Base-by-base conservation (phyloP, 2,329 filamentous ascomycete genomes). In the Fusarium sulawesiense region DNA sequence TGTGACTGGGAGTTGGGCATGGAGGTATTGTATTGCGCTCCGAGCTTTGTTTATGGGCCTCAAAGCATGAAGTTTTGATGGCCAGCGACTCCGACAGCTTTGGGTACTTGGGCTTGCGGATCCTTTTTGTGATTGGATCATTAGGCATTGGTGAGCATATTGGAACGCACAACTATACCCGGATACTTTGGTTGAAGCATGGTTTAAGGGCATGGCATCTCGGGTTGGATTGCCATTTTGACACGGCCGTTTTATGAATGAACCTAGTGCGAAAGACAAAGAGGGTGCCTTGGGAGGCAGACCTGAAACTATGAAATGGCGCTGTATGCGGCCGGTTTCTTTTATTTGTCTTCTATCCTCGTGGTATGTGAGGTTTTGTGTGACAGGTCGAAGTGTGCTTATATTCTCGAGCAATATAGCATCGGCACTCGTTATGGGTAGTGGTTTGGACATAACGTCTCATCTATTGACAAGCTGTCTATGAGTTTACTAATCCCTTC, bases 121-220 rank as follows among this genome's bases (percentile, higher is more conserved):
- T 70, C 70, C 72, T 74, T 71, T 75, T 69, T 70, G 71, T 64
- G 69, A 70, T 69, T 73, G 72, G 64, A 72, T 60, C 72, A 69
- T 67, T 53, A 66, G 67, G 69, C 67, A 74, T 75, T 65, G 72
- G 66, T 68, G 66, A 75, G 64, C 71, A 73, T 73, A 73, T 73
- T 72, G 68, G 70, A 66, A 74, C 75, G 73, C 72, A 76, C 69
- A 66, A 74, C 66, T 73, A 76, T 76, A 76, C 74, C 74, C 73
- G 65, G 74, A 64, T 69, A 70, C 62, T 73, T 76, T 50, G 62
- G 71, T 65, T 73, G 70, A 70, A 68, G 65, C 66, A 67, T 75
- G 68, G 72, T 63, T 72, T 68, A 42, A 68, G 54, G 55, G 61
- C 62, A 71, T 71, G 68, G 50, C 50, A 71, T 72, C 53, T 65